Percentiles rank a stretch among this genome's conserved stretches.
These are phyloP conservation scores for Penicillium ucsense DNA, from an alignment of 495 filamentous ascomycete genomes.

Conservation along the genomic window DNA sequence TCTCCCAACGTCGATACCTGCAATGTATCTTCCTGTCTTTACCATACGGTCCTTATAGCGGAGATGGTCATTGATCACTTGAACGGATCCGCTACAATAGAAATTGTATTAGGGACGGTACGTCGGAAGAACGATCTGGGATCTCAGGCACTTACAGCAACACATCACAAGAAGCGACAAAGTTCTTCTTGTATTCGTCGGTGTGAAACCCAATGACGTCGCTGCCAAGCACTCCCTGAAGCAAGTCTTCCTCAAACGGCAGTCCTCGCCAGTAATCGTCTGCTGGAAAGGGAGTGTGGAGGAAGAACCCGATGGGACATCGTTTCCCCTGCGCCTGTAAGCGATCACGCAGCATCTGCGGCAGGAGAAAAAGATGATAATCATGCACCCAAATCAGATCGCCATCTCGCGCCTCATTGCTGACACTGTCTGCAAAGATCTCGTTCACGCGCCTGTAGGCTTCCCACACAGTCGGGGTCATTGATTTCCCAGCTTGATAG, in stretches of 20 bases:
- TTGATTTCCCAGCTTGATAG: slow-evolving; percentile 74
- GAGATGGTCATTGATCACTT: not conserved
- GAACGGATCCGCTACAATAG: not conserved
- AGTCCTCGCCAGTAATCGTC: slow-evolving; percentile 83
- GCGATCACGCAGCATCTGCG: slow-evolving; percentile 72
- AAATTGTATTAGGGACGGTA: slow-evolving; percentile 41
- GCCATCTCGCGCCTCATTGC: slow-evolving; percentile 63
- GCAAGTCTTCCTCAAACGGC: slow-evolving; percentile 67
- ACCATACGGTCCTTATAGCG: not conserved
- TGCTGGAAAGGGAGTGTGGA: slow-evolving; percentile 82
- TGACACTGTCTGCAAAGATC: slow-evolving; percentile 64
- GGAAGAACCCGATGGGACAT: slow-evolving; percentile 82
- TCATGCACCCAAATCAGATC: slow-evolving; percentile 87
- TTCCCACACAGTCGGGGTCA: slow-evolving; percentile 52
- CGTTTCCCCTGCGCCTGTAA: slow-evolving; percentile 54
- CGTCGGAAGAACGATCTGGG: not conserved
- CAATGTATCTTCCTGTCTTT: slow-evolving; percentile 17
- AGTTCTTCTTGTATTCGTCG: slow-evolving; percentile 82
- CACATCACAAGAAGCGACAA: slow-evolving; percentile 70
- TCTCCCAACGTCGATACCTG: slow-evolving; percentile 83
- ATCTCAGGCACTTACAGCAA: slow-evolving; percentile 49
- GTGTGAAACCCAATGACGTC: slow-evolving; percentile 86
- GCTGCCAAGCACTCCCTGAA: slow-evolving; percentile 66
- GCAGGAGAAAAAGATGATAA: slow-evolving; percentile 83
- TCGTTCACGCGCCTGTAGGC: slow-evolving; percentile 74